Evolutionary conservation across 495 filamentous ascomycete genomes (phyloP).

Genomic region (Hyaloscypha variabilis): DNA sequence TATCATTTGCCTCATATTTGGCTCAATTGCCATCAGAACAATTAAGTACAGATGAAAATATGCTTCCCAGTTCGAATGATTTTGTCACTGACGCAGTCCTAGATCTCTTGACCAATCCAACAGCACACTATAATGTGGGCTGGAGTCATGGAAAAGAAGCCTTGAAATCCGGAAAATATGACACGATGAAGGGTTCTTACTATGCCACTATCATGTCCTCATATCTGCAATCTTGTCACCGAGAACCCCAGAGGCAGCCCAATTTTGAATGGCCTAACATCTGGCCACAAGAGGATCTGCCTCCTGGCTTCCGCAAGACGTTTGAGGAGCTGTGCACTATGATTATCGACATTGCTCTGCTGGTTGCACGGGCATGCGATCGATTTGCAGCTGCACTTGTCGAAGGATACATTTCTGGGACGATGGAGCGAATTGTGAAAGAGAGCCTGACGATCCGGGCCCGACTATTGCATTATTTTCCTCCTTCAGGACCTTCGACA

Average conservation of each 20-base stretch:
- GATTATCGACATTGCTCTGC: conserved; percentile 1
- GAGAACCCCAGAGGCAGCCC: not conserved
- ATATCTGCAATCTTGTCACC: not conserved
- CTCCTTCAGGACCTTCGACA: not conserved
- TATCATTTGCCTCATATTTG: not conserved
- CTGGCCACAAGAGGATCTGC: not conserved
- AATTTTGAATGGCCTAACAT: not conserved
- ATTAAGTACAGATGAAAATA: not conserved
- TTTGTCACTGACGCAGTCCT: not conserved
- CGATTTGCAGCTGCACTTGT: not conserved
- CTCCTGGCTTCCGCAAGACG: not conserved
- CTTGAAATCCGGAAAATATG: not conserved
- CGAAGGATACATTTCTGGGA: not conserved
- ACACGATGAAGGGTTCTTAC: conserved; percentile 2
- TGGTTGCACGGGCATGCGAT: not conserved
- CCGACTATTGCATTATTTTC: not conserved
- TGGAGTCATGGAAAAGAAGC: conserved; percentile 3
- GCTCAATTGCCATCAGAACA: not conserved
- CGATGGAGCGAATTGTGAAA: not conserved
- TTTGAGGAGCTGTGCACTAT: not conserved
- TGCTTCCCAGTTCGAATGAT: not conserved
- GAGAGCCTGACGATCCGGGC: not conserved
- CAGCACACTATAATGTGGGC: not conserved
- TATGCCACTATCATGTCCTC: not conserved
- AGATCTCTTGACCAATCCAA: conserved; percentile 1